Evolutionary conservation across 2,329 filamentous ascomycete genomes (phyloP).

Genomic region (Sphaerulina musiva): DNA sequence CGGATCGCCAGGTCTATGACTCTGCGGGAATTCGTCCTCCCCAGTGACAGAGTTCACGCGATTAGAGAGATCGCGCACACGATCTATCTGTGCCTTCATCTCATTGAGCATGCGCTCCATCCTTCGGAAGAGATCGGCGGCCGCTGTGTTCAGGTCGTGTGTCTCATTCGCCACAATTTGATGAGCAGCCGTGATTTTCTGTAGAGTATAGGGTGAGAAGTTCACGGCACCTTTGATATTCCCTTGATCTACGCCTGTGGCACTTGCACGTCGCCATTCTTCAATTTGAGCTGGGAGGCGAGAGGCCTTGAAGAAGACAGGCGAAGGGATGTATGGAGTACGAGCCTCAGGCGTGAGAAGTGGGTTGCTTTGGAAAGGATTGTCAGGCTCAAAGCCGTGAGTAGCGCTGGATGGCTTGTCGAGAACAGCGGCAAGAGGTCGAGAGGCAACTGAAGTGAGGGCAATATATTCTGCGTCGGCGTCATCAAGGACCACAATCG

Average conservation of each 20-base stretch:
- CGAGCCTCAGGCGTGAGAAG: constrained; percentile 53
- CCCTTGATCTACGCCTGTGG: constrained; percentile 38
- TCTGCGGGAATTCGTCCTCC: constrained; percentile 41
- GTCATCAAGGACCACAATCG: constrained; percentile 49
- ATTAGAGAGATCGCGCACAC: constrained; percentile 58
- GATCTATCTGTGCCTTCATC: constrained; percentile 59
- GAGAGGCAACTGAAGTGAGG: constrained; percentile 37
- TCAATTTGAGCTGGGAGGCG: constrained; percentile 46
- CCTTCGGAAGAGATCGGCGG: constrained; percentile 65
- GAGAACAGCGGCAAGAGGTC: constrained; percentile 45
- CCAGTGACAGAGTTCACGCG: constrained; percentile 62
- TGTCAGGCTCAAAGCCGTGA: constrained; percentile 40
- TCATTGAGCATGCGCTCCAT: constrained; percentile 63
- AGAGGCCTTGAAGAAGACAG: constrained; percentile 53
- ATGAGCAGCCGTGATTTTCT: constrained; percentile 66
- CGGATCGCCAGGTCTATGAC: constrained; percentile 38
- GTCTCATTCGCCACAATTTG: constrained; percentile 65
- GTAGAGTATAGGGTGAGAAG: constrained; percentile 63
- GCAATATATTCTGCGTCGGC: constrained; percentile 54
- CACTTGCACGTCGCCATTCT: constrained; percentile 17
- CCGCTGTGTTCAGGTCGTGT: constrained; percentile 59
- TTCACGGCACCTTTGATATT: constrained; percentile 61
- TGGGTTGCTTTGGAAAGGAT: constrained; percentile 10
- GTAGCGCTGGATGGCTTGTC: constrained; percentile 51
- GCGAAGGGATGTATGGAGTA: constrained; percentile 46